Conservation (phyloP, 2,329 filamentous ascomycete genomes). For the Claviceps quebecensis region DNA sequence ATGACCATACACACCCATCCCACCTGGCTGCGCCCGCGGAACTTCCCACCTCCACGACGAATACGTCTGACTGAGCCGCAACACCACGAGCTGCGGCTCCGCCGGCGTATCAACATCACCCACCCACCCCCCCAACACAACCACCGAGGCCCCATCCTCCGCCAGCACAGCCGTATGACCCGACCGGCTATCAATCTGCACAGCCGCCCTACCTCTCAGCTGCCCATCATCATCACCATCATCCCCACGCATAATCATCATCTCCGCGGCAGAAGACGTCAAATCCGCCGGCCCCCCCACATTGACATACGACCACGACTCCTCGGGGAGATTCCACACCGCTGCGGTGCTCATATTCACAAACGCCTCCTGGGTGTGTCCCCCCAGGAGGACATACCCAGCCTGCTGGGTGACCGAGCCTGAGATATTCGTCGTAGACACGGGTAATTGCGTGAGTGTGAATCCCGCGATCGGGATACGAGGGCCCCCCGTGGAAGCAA, state of each 20-base stretch:
- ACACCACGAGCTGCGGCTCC: constrained; percentile 63
- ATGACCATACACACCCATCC: constrained; percentile 44
- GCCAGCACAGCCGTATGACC: constrained; percentile 78
- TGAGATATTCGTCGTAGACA: constrained; percentile 55
- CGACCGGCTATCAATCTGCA: constrained; percentile 59
- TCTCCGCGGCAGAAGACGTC: background rate
- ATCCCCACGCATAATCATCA: background rate
- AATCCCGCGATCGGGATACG: constrained; percentile 79
- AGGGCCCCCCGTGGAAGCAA: constrained; percentile 36
- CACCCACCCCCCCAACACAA: constrained; percentile 86
- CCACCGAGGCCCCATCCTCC: constrained; percentile 60
- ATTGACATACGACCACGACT: constrained; percentile 70
- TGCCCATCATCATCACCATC: background rate
- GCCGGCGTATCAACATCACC: constrained; percentile 65
- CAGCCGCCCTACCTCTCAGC: background rate
- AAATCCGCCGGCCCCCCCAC: constrained; percentile 32
- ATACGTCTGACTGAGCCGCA: constrained; percentile 63
- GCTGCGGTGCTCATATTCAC: constrained; percentile 91
- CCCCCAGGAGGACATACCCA: constrained; percentile 69
- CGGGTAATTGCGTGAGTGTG: constrained; percentile 58
- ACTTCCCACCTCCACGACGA: constrained; percentile 61
- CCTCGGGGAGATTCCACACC: constrained; percentile 73
- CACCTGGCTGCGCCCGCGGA: constrained; percentile 35
- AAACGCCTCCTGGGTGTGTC: constrained; percentile 70
- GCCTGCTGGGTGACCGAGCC: constrained; percentile 57